Conservation (phyloP, 1,284 basidiomycete genomes). For the Agroathelia rolfsii region DNA sequence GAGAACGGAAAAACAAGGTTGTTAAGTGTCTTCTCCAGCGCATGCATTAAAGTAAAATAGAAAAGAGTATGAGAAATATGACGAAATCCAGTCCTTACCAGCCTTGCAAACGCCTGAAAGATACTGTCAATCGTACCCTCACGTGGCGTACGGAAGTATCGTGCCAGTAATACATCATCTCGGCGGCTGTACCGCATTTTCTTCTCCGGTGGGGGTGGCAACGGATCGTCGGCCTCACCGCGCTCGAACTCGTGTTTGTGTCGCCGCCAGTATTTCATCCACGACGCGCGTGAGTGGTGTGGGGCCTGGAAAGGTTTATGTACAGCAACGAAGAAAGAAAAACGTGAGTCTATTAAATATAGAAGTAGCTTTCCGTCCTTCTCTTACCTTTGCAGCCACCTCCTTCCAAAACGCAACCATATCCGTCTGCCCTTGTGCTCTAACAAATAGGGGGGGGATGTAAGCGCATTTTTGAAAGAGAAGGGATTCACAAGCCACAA, state of each 20-base stretch:
- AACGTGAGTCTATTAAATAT: conserved; percentile 7
- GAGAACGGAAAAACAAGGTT: conserved; percentile 1
- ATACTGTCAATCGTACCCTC: conserved; percentile 73
- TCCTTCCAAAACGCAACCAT: conserved; percentile 84
- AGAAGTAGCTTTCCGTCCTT: too few species aligned
- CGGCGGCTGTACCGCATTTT: conserved; percentile 71
- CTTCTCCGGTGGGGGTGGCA: conserved; percentile 70
- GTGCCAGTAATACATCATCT: conserved; percentile 68
- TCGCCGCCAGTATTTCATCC: conserved; percentile 82
- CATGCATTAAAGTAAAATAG: conserved; percentile 4
- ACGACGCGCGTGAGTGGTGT: conserved; percentile 77
- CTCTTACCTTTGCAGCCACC: conserved; percentile 55
- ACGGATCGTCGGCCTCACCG: conserved; percentile 49
- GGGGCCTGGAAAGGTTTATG: conserved; percentile 42
- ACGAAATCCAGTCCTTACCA: conserved; percentile 29
- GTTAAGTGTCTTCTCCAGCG: conserved; percentile 4
- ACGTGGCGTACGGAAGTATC: conserved; percentile 56
- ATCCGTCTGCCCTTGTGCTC: conserved; percentile 57
- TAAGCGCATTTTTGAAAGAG: conserved; percentile 3
- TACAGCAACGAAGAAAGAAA: conserved; percentile 3
- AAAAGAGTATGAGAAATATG: not conserved
- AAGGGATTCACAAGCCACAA: conserved; percentile 14
- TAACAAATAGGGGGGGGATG: conserved; percentile 12
- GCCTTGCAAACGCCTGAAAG: conserved; percentile 64
- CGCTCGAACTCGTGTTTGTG: conserved; percentile 73